These are phyloP conservation scores for Nakataea oryzae DNA, from an alignment of 2,329 filamentous ascomycete genomes.

Conservation along the genomic window DNA sequence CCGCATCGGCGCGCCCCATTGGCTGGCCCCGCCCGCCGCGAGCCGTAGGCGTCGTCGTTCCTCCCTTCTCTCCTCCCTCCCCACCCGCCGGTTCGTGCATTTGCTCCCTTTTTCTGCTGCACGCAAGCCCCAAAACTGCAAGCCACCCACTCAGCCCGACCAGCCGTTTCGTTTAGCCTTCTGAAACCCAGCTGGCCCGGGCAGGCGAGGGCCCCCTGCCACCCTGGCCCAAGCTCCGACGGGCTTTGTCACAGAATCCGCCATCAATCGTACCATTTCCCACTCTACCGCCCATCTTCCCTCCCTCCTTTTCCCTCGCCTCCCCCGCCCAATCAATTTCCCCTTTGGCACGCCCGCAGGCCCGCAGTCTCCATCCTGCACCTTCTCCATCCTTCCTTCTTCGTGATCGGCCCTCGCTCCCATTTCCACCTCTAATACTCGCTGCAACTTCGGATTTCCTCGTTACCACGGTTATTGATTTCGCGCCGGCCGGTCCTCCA, in stretches of 20 bases:
- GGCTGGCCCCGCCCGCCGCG: no score
- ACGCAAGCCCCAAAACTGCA: no score
- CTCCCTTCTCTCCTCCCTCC: no score
- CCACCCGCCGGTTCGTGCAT: no score
- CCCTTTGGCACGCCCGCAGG: neutral
- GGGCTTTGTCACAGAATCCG: conserved; percentile 1
- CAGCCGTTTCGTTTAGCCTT: neutral
- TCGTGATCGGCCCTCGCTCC: neutral
- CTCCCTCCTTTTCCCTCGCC: neutral
- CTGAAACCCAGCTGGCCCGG: neutral
- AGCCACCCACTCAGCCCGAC: neutral
- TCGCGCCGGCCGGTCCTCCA: neutral
- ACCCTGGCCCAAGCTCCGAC: neutral
- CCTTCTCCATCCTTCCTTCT: neutral
- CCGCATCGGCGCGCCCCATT: neutral
- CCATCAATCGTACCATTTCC: conserved; percentile 3
- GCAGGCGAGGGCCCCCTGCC: neutral
- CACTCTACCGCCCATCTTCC: neutral
- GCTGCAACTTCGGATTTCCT: neutral
- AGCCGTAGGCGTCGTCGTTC: no score
- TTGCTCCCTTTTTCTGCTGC: neutral
- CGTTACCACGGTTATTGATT: neutral
- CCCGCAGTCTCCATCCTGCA: neutral
- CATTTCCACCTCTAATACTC: neutral
- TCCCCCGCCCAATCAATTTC: neutral